Evolutionary conservation across 2,329 filamentous ascomycete species (phyloP).

Genomic region (Fusarium hainanense): DNA sequence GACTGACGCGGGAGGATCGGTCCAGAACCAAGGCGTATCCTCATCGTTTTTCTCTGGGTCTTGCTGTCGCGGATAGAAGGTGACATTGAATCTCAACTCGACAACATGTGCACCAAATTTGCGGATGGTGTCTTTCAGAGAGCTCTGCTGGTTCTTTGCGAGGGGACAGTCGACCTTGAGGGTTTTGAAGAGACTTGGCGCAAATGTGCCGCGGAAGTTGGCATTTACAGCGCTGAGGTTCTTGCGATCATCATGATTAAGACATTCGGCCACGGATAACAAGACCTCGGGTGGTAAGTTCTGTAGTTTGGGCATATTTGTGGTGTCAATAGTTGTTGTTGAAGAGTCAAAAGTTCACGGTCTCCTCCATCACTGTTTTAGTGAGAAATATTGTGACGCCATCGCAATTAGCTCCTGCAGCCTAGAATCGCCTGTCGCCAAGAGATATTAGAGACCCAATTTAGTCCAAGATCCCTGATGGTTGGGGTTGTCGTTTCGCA

Average conservation of each 20-base stretch:
- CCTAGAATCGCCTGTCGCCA: background rate
- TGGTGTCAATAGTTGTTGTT: background rate
- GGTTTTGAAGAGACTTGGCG: background rate
- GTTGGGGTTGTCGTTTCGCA: background rate
- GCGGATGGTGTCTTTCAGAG: background rate
- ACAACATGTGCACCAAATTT: background rate
- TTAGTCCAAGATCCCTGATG: background rate
- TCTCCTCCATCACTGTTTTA: fast-evolving
- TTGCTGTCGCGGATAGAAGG: background rate
- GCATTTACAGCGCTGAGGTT: background rate
- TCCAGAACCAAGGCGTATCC: background rate
- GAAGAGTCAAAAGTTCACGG: background rate
- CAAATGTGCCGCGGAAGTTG: background rate
- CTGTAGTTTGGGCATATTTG: background rate
- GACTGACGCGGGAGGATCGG: slow-evolving; percentile 1
- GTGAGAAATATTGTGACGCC: background rate
- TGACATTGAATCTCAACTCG: background rate
- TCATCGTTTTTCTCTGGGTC: background rate
- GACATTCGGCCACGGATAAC: background rate
- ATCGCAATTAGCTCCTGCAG: background rate
- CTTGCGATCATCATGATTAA: background rate
- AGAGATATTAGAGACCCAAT: background rate
- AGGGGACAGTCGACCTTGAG: slow-evolving; percentile 3
- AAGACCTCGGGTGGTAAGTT: background rate
- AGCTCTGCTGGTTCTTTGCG: background rate